Evolutionary conservation across 352 stramenopile genomes (phyloP).

Genomic region (Phytophthora syringae): DNA sequence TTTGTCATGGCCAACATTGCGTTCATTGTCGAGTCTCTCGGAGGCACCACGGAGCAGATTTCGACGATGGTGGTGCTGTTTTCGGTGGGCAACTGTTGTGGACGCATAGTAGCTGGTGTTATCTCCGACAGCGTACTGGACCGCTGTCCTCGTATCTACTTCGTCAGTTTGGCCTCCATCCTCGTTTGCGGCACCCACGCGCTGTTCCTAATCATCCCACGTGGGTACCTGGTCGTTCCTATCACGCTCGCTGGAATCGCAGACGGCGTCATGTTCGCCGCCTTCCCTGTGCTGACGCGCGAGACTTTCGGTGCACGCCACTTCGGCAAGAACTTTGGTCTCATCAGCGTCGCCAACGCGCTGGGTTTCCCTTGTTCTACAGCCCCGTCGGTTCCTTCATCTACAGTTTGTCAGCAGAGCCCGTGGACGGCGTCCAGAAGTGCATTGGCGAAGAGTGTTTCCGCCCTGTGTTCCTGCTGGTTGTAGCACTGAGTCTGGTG

Average conservation of each 20-base stretch:
- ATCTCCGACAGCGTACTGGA: constrained; percentile 67
- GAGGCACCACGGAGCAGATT: constrained; percentile 55
- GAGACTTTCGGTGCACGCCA: constrained; percentile 74
- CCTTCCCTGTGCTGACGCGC: constrained; percentile 71
- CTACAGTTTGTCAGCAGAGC: constrained; percentile 48
- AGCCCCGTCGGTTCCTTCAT: constrained; percentile 70
- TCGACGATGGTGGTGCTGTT: constrained; percentile 74
- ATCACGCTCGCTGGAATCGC: constrained; percentile 66
- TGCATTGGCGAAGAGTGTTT: constrained; percentile 72
- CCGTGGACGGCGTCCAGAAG: constrained; percentile 48
- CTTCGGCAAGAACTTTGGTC: constrained; percentile 83
- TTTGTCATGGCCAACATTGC: constrained; percentile 86
- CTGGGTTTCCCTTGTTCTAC: constrained; percentile 75
- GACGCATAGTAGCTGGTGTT: constrained; percentile 58
- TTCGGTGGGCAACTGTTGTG: constrained; percentile 70
- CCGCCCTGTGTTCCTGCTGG: constrained; percentile 64
- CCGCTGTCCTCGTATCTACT: constrained; percentile 61
- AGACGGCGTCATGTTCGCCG: constrained; percentile 78
- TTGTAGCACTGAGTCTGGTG: constrained; percentile 55
- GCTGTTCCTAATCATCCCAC: constrained; percentile 60
- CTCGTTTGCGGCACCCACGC: constrained; percentile 65
- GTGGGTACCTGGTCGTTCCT: constrained; percentile 50
- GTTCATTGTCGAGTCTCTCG: constrained; percentile 76
- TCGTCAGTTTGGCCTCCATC: constrained; percentile 59
- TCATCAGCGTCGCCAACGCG: constrained; percentile 78